Evolutionary conservation across 208 protist genomes (phyloP), one percentile per base, ranked within the genome.

Genomic region (Trypanosomatidae sp.): DNA sequence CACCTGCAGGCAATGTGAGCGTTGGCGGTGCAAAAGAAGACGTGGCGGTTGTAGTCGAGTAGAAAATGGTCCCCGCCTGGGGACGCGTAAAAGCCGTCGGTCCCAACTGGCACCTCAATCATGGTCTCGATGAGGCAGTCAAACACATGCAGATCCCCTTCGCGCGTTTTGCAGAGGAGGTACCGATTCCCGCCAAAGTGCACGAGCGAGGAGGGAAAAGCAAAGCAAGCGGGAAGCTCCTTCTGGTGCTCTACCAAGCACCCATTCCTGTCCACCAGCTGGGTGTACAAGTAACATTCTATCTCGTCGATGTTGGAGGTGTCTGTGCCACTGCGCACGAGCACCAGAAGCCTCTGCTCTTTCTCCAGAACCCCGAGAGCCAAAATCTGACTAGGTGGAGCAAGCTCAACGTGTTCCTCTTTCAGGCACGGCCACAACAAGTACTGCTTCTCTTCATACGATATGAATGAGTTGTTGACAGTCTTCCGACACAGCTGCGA

Each of bases 11-110:
- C 17, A 22, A 87, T 55, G 75, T 76, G 75, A 7, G 59, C 19
- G 15, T n/a, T 69, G 13, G 80, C 77, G 46, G 71, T 59, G 53
- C 77, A 85, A 53, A 84, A 87, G 55, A 81, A 84, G 41, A 86
- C 75, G 41, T 83, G 62, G 17, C 64, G 67, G 43, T 83, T 73
- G 66, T 84, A 74, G 64, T 91, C 81, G 64, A 90, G 73, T 17
- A 86, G 55, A 50, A 84, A 85, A 59, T 75, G 69, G 19, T 73
- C 67, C 41, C 84, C 86, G 71, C 76, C 69, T 3, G 77, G 75
- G 6, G 86, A 94, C 1, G 86, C 81, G 79, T 87, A 80, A 74
- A 91, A 91, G 17, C 77, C 79, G 59, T 91, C 84, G 30, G 76
- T 81, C 53, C 81, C 84, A 30, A 80, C 71, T 12, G 89, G 86